Percentiles rank a stretch among this genome's conserved stretches.
phyloP scores from a whole-genome alignment of 495 filamentous ascomycete genomes.

The Annulohypoxylon moriforme region DNA sequence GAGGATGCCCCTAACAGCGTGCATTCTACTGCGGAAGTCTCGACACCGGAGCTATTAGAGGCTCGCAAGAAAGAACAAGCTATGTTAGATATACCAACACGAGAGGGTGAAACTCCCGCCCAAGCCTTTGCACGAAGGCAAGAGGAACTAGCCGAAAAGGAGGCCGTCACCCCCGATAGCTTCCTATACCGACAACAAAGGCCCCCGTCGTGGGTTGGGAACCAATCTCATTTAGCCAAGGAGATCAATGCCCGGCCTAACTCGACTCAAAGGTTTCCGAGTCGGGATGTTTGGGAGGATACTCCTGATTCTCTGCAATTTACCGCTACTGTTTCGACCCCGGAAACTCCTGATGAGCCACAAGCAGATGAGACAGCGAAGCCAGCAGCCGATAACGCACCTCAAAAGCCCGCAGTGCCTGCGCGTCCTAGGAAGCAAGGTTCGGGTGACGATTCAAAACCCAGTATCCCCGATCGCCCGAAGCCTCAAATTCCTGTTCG shows the following conservation, averaged over 20 bases:
- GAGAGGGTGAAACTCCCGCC: constrained; percentile 60
- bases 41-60: constrained; percentile 75
- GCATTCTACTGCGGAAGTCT: constrained; percentile 84
- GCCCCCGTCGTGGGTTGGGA: constrained; percentile 58
- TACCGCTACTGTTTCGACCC: constrained; percentile 77
- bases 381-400: constrained; percentile 46
- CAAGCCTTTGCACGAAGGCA: constrained; percentile 65
- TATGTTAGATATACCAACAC: constrained; percentile 40
- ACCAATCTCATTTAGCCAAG: constrained; percentile 54
- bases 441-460: constrained; percentile 60
- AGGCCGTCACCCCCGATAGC: constrained; percentile 52
- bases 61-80: constrained; percentile 50
- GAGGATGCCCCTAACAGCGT: constrained; percentile 93
- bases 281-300: constrained; percentile 97
- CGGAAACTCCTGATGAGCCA: constrained; percentile 65
- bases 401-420: constrained; percentile 60
- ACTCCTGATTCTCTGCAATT: constrained; percentile 83
- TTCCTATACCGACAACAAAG: constrained; percentile 61
- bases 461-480: constrained; percentile 66
- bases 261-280: constrained; percentile 82
- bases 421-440: constrained; percentile 56
- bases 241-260: constrained; percentile 57
- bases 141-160: constrained; percentile 66
- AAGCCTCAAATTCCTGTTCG: constrained; percentile 84
- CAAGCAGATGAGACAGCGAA: constrained; percentile 46